Conservation (phyloP, 108 stramenopile species). For the Phaeodactylum tricornutum region DNA sequence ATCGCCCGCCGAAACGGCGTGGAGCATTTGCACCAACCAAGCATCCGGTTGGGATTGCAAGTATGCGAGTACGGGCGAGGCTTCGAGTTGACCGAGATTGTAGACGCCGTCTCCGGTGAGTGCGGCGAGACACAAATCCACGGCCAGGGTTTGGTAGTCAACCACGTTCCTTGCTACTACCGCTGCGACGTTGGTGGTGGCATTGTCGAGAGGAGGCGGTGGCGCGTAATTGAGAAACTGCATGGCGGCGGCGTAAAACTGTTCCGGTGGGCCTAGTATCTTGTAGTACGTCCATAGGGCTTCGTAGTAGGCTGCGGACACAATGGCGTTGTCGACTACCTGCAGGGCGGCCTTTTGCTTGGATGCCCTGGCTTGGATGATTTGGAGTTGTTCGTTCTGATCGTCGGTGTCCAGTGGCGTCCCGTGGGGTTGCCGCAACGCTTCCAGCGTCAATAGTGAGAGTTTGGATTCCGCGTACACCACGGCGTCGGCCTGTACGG, state of each 20-base stretch:
- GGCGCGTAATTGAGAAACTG: slow-evolving; percentile 79
- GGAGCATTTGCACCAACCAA: slow-evolving; percentile 84
- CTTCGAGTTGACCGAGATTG: slow-evolving; percentile 89
- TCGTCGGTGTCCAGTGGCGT: slow-evolving; percentile 14
- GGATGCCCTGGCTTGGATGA: neutral
- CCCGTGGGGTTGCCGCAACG: too few relatives aligned
- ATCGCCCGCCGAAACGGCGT: slow-evolving; percentile 81
- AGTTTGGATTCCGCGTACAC: slow-evolving; percentile 65
- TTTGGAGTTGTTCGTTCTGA: slow-evolving; percentile 13
- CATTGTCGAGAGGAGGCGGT: too few relatives aligned
- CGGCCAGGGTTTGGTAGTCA: slow-evolving; percentile 51
- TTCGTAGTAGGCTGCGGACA: slow-evolving; percentile 86
- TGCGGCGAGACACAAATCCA: slow-evolving; percentile 90
- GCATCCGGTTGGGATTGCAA: slow-evolving; percentile 56
- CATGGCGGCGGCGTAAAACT: slow-evolving; percentile 86
- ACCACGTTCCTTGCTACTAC: neutral
- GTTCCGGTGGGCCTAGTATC: slow-evolving; percentile 90
- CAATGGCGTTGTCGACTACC: slow-evolving; percentile 55
- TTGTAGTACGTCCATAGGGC: slow-evolving; percentile 86
- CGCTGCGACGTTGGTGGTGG: neutral
- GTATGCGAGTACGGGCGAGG: slow-evolving; percentile 68
- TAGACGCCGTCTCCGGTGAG: slow-evolving; percentile 95
- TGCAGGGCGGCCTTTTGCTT: slow-evolving; percentile 19
- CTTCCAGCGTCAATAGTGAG: slow-evolving; percentile 35
- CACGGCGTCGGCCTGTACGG: slow-evolving; percentile 42